phyloP scores from a whole-genome alignment of 2,329 filamentous ascomycete species.

The Trichoderma endophyticum region DNA sequence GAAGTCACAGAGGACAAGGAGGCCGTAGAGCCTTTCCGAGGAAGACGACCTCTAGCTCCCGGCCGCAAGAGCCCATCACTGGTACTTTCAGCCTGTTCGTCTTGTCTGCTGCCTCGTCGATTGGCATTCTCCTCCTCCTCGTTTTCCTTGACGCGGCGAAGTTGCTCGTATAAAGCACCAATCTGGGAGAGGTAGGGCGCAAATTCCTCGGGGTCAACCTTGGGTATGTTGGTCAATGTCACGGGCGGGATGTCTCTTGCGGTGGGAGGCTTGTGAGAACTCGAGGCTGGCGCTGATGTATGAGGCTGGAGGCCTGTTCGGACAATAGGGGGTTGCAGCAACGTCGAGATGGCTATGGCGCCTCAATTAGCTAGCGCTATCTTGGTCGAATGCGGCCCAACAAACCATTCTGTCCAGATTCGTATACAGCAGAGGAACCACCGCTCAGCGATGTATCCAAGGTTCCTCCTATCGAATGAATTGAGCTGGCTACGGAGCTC shows the following conservation, averaged over 20 bases:
- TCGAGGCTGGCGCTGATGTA: conserved; percentile 65
- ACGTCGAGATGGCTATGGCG: conserved; percentile 74
- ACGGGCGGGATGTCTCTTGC: conserved; percentile 90
- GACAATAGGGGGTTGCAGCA: conserved; percentile 87
- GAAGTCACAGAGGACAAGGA: conserved; percentile 51
- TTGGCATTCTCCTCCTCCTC: conserved; percentile 56
- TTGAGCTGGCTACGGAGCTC: conserved; percentile 82
- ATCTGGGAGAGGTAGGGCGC: conserved; percentile 81
- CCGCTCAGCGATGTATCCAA: conserved; percentile 65
- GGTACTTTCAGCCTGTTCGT: conserved; percentile 39
- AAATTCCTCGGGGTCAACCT: conserved; percentile 77
- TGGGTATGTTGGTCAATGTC: conserved; percentile 80
- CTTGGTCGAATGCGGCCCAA: conserved; percentile 13
- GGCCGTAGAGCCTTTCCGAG: conserved; percentile 37
- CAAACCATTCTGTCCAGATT: conserved; percentile 80
- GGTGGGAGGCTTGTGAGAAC: conserved; percentile 77
- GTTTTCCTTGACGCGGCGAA: conserved; percentile 77
- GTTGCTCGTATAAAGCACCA: conserved; percentile 81
- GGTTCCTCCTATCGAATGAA: conserved; percentile 80
- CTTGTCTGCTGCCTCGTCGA: conserved; percentile 40
- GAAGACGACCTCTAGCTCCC: conserved; percentile 27
- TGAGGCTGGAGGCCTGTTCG: conserved; percentile 83
- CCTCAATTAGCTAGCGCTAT: conserved; percentile 5
- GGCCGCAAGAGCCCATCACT: conserved; percentile 50
- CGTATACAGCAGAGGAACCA: conserved; percentile 57